Conservation (phyloP, 768 basidiomycete genomes). For the Aureoboletus auriporus region DNA sequence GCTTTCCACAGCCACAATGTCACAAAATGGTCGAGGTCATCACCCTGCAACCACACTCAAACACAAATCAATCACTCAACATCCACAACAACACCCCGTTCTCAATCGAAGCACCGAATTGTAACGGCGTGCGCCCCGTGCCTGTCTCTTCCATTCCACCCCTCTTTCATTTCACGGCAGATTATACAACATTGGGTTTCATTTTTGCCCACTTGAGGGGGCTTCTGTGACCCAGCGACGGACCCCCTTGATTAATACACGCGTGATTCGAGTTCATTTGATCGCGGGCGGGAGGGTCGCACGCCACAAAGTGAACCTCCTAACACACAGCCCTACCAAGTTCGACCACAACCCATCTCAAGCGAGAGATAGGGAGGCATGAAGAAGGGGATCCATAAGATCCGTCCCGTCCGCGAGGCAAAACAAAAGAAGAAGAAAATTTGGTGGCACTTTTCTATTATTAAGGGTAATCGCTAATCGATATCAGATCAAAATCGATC, state of each 20-base stretch:
- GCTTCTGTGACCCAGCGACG: neutral
- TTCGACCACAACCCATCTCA: too few relatives aligned
- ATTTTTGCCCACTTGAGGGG: neutral
- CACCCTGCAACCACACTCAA: too few relatives aligned
- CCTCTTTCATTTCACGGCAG: slow-evolving; percentile 4
- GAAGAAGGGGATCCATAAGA: neutral
- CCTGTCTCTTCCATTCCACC: slow-evolving; percentile 4
- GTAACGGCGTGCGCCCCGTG: neutral
- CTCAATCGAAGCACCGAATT: neutral
- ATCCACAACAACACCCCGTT: neutral
- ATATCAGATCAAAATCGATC: slow-evolving; percentile 9
- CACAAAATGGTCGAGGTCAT: too few relatives aligned
- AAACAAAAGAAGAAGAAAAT: neutral
- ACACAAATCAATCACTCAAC: too few relatives aligned
- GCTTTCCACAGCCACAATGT: too few relatives aligned
- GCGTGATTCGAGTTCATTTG: neutral
- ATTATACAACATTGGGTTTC: neutral
- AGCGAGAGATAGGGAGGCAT: neutral
- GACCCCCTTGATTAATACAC: neutral
- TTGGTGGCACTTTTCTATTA: neutral
- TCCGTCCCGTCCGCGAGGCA: neutral
- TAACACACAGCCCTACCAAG: neutral
- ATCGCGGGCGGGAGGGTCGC: neutral
- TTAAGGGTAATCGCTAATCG: slow-evolving; percentile 2
- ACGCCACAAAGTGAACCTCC: neutral